Evolutionary conservation across 108 stramenopile species (phyloP), one percentile per base, ranked within the genome.

Genomic region (Cylindrotheca closterium): DNA sequence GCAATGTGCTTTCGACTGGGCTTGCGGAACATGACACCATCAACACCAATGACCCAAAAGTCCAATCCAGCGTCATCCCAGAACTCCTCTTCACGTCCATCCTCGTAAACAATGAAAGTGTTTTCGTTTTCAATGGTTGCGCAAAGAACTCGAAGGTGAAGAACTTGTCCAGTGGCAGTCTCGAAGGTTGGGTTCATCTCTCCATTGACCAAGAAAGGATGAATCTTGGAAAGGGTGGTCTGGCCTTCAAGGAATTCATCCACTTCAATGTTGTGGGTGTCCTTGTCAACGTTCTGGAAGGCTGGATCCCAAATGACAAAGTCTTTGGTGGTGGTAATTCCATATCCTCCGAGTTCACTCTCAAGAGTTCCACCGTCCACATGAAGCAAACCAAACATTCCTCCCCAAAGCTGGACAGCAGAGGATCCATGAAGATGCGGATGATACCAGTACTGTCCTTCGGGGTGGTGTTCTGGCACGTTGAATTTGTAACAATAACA

Each of bases 381-480:
- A 42, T 77, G 68, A 0, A 81, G 12, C 0, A 81, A 18, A 22
- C 81, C 81, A 28, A 78, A 57, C 77, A 78, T 75, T 7, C 77
- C 77, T 21, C 70, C 42, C 81, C 81, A 82, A 24, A 75, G 60
- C 58, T 78, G 77, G 8, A 82, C 47, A 0, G 81, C 81, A 4
- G 74, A 47, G 12, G 65, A 63, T 47, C 81, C 81, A 58, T 82
- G 81, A 15, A 74, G 33, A 63, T 82, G 81, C 22, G 77, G 73
- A 67, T 82, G 81, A 32, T 75, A 82, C 77, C 77, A 82, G 31
- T 78, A 82, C 69, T 71, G 31, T 12, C 81, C 81, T 37, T 26
- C 45, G n/a, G 81, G 81, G 67, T 82, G 81, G 48, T 82, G 70
- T 0, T 78, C 65, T 0, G 81, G 81, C 0, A 82, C 33, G 22